Evolutionary conservation across 2,329 filamentous ascomycete genomes (phyloP), one percentile per base, ranked within the genome.

Genomic region (Penicillium sp.): DNA sequence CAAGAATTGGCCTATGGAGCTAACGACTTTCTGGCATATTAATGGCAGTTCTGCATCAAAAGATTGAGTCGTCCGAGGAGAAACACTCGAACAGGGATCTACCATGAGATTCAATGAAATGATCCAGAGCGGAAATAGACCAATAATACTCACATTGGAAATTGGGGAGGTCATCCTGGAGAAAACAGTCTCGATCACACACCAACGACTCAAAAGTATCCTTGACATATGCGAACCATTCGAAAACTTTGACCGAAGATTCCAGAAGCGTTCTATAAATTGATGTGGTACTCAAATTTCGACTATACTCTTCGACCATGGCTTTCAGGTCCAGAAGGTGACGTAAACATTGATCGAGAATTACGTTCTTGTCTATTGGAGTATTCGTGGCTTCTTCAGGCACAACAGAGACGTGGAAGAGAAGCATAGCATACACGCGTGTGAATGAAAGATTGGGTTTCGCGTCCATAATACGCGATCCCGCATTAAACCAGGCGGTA

Each of bases 191-290:
- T 20, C 49, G 49, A 9, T 45, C 35, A 16, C 23, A 43, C 14
- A 43, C 12, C 21, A 52, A 38, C n/a, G 49, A n/a, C 11, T 2
- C 49, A 43, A 43, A 52, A 5, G 48, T 51, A 16, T 52, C 49
- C n/a, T 52, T 52, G 23, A 52, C 26, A 43, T 52, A 52, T 30
- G 49, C 35, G 14, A 52, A 52, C 49, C 49, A 52, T 43, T 52
- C n/a, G 30, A 52, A 52, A 21, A 42, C 20, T n/a, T 21, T 52
- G 6, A 52, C 23, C 12, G 35, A 43, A 12, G 24, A 43, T 35
- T 43, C 35, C 1, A 52, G 24, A 11, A 52, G 35, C 3, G 21
- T 43, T 28, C 49, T 35, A 38, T 52, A 52, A 5, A 12, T 43
- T n/a, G 49, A 43, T 5, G 38, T 42, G 16, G 23, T 23, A 7